These are phyloP conservation scores for Globisporangium solare DNA, from an alignment of 352 stramenopile species.

Conservation along the genomic window DNA sequence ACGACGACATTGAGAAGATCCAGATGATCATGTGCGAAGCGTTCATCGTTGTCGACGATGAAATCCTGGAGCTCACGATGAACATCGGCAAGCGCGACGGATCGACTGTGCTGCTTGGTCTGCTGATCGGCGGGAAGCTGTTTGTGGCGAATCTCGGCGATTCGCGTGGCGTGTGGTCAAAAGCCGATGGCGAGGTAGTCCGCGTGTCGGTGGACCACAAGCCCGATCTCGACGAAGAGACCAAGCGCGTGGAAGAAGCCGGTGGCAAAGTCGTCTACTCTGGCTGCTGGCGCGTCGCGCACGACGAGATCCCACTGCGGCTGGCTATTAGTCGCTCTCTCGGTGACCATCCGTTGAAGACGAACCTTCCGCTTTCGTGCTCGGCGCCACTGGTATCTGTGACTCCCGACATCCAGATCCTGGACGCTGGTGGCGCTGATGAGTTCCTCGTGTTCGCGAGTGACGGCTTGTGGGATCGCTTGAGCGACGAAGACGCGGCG, in stretches of 20 bases:
- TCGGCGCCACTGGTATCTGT: constrained; percentile 64
- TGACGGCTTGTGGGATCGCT: constrained; percentile 75
- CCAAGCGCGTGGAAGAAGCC: constrained; percentile 48
- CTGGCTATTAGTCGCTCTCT: constrained; percentile 75
- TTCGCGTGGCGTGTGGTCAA: constrained; percentile 54
- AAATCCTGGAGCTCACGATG: constrained; percentile 67
- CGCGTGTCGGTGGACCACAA: constrained; percentile 82
- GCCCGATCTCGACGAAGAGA: constrained; percentile 59
- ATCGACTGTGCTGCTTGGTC: constrained; percentile 66
- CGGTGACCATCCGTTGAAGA: constrained; percentile 77
- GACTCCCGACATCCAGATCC: constrained; percentile 61
- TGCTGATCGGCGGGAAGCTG: constrained; percentile 64
- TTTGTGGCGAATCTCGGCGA: constrained; percentile 81
- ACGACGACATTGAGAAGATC: constrained; percentile 46
- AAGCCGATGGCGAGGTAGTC: constrained; percentile 31
- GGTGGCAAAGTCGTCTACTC: constrained; percentile 79
- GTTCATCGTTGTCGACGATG: constrained; percentile 64
- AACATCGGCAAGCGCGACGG: constrained; percentile 67
- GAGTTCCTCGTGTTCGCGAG: constrained; percentile 74
- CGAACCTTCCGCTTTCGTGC: constrained; percentile 51
- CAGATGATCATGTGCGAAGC: constrained; percentile 42
- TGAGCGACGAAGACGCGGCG: constrained; percentile 64
- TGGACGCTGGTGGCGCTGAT: constrained; percentile 46
- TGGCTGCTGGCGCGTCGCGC: constrained; percentile 78
- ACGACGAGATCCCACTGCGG: constrained; percentile 62